These are phyloP conservation scores for Aspergillus latus DNA, from an alignment of 2,329 filamentous ascomycete species.

Conservation along the genomic window DNA sequence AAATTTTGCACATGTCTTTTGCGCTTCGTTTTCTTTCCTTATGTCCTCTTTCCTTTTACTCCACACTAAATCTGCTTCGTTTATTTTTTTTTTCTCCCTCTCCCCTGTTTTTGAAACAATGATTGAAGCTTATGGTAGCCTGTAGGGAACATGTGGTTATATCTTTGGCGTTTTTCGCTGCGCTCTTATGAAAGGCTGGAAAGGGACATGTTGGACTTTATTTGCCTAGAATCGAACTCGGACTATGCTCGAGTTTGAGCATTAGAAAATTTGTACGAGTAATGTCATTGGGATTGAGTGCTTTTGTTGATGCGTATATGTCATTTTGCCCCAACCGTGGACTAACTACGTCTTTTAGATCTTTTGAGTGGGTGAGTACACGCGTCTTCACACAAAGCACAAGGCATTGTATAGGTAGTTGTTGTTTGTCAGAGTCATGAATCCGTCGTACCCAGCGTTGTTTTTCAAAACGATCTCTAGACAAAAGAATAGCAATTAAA, in stretches of 20 bases:
- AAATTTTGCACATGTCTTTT: constrained; percentile 21
- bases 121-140: not conserved
- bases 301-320: too few species aligned
- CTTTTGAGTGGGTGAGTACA: too few species aligned
- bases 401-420: too few species aligned
- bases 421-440: too few species aligned
- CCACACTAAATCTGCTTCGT: not conserved
- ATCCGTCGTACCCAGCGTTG: too few species aligned
- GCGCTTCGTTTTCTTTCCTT: not conserved
- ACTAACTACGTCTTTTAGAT: too few species aligned
- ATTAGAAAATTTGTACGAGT: too few species aligned
- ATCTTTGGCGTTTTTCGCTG: constrained; percentile 9
- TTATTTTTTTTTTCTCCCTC: not conserved
- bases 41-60: not conserved
- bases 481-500: not conserved
- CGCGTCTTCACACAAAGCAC: too few species aligned
- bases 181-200: constrained; percentile 4
- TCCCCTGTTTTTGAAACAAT: not conserved
- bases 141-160: not conserved
- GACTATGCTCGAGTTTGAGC: not conserved
- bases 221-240: not conserved
- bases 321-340: too few species aligned
- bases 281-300: too few species aligned
- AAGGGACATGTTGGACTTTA: constrained; percentile 4
- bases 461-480: too few species aligned